phyloP scores from a whole-genome alignment of 2,329 filamentous ascomycete genomes.

The Fusarium setosum region DNA sequence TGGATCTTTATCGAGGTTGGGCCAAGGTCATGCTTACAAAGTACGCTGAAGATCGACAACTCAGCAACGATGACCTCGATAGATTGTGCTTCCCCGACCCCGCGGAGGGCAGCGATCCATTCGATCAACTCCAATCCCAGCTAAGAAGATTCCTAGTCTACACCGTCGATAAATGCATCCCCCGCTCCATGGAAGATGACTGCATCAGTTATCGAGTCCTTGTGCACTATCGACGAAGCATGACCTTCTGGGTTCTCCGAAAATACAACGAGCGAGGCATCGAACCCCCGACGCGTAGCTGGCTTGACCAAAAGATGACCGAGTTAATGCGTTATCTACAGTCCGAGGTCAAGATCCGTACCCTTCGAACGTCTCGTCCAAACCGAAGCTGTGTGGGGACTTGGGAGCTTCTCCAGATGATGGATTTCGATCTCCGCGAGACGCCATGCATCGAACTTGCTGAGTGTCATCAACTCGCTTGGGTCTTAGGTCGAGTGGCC shows the following conservation, averaged over 20 bases:
- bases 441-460: conserved; percentile 1
- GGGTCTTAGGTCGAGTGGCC: neutral
- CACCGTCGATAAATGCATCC: too few species aligned
- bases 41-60: neutral
- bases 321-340: neutral
- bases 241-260: neutral
- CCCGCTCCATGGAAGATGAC: too few species aligned
- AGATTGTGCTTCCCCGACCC: neutral
- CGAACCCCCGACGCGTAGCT: neutral
- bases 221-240: too few species aligned
- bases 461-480: conserved; percentile 8
- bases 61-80: neutral
- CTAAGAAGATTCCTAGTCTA: too few species aligned
- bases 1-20: neutral
- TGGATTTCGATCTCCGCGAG: neutral
- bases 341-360: neutral
- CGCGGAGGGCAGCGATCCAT: neutral
- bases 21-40: neutral
- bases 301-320: neutral
- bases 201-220: too few species aligned
- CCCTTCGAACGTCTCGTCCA: neutral
- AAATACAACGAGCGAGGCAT: neutral
- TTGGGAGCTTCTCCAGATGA: conserved; percentile 4
- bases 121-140: too few species aligned
- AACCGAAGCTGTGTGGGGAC: neutral